These are phyloP conservation scores for Aspergillus udagawae DNA, from an alignment of 2,329 filamentous ascomycete species.

Conservation along the genomic window DNA sequence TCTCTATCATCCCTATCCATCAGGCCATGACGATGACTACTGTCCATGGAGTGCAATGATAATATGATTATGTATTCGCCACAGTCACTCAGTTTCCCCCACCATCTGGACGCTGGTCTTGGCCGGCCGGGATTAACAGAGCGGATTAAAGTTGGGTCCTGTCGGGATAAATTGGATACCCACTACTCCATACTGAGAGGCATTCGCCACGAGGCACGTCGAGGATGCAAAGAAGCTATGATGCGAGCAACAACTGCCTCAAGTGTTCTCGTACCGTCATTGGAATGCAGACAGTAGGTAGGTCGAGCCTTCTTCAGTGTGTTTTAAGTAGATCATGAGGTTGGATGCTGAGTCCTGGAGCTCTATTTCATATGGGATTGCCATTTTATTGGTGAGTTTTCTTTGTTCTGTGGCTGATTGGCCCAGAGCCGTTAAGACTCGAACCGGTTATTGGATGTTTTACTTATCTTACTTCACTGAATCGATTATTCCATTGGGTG, in stretches of 20 bases:
- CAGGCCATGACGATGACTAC: background rate
- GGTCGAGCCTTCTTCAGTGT: background rate
- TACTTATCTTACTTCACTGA: background rate
- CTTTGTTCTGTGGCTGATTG: background rate
- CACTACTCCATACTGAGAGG: background rate
- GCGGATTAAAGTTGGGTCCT: background rate
- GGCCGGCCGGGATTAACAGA: background rate
- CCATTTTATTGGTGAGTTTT: background rate
- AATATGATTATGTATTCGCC: constrained; percentile 6
- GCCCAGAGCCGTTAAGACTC: background rate
- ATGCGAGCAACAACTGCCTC: background rate
- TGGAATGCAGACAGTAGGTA: background rate
- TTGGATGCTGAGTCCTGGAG: background rate
- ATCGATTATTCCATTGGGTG: background rate
- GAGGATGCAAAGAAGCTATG: background rate
- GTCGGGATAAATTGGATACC: background rate
- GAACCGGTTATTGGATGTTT: background rate
- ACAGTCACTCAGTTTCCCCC: background rate
- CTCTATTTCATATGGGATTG: background rate
- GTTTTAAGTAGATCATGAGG: background rate
- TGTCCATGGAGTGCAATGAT: background rate
- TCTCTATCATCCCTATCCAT: background rate
- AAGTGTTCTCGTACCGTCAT: background rate
- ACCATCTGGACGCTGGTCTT: background rate
- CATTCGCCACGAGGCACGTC: background rate